phyloP scores from a whole-genome alignment of 1,284 basidiomycete genomes.

The Grifola frondosa region DNA sequence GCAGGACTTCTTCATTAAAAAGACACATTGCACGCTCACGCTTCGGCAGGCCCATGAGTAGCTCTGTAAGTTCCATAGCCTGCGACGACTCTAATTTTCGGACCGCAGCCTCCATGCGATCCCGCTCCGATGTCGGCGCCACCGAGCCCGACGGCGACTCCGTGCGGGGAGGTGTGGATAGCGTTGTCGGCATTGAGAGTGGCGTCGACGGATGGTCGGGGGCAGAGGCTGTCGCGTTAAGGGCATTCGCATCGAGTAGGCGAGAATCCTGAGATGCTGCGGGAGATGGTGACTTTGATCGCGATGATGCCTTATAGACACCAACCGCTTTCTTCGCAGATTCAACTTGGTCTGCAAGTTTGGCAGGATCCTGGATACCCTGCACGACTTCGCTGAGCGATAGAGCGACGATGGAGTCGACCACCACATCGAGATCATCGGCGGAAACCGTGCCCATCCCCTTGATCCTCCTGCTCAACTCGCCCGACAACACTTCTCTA shows the following conservation, averaged over 20 bases:
- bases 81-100: slow-evolving; percentile 57
- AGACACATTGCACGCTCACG: slow-evolving; percentile 87
- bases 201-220: slow-evolving; percentile 83
- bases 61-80: slow-evolving; percentile 66
- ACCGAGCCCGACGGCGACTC: slow-evolving; percentile 78
- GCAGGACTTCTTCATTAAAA: slow-evolving; percentile 82
- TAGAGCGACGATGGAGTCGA: slow-evolving; percentile 65
- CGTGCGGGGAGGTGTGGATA: slow-evolving; percentile 76
- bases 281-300: slow-evolving; percentile 48
- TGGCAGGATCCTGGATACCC: slow-evolving; percentile 67
- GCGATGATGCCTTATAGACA: slow-evolving; percentile 40
- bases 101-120: slow-evolving; percentile 72
- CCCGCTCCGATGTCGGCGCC: slow-evolving; percentile 68
- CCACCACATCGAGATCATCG: slow-evolving; percentile 61
- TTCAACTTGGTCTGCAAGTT: slow-evolving; percentile 63
- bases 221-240: slow-evolving; percentile 73
- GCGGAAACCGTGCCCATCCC: slow-evolving; percentile 48
- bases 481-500: slow-evolving; percentile 80
- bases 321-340: slow-evolving; percentile 42
- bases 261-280: slow-evolving; percentile 64
- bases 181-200: slow-evolving; percentile 67
- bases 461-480: slow-evolving; percentile 74
- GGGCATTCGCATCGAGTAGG: slow-evolving; percentile 54
- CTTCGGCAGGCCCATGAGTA: slow-evolving; percentile 83
- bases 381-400: slow-evolving; percentile 75